Evolutionary conservation across 1,284 basidiomycete genomes (phyloP).

Genomic region (Cryptococcus sp.): DNA sequence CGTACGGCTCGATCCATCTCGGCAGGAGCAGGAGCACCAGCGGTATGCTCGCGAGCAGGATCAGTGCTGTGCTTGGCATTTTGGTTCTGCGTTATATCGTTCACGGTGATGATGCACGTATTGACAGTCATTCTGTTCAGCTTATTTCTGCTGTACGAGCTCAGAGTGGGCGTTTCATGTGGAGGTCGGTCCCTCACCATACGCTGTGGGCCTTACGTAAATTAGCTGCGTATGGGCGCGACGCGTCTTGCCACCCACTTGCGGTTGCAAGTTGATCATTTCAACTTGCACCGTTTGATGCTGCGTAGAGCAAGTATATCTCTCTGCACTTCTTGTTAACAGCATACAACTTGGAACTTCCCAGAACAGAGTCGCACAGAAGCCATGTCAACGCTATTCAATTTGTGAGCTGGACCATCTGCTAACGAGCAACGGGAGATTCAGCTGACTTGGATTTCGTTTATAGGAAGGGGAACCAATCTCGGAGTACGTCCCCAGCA

Average conservation of each 20-base stretch:
- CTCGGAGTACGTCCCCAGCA: constrained; percentile 34
- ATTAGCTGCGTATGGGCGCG: background rate
- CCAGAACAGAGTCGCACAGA: background rate
- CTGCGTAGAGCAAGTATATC: background rate
- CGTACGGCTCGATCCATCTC: constrained; percentile 38
- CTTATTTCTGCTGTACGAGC: too few relatives aligned
- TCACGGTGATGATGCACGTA: background rate
- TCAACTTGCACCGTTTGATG: constrained; percentile 1
- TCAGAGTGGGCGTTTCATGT: constrained; percentile 5
- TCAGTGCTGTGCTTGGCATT: constrained; percentile 10
- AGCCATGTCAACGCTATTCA: constrained; percentile 46
- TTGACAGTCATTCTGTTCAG: too few relatives aligned
- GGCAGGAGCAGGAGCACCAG: constrained; percentile 31
- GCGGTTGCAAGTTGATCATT: background rate
- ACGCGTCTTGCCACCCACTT: too few relatives aligned
- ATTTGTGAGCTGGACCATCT: constrained; percentile 31
- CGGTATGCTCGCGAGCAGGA: constrained; percentile 30
- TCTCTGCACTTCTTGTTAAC: background rate
- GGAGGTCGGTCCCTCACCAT: background rate
- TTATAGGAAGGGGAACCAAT: constrained; percentile 44
- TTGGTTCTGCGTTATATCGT: background rate
- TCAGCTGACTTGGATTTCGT: constrained; percentile 20
- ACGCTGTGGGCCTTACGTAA: background rate
- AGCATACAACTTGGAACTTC: background rate
- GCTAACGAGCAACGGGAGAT: background rate